Base-by-base conservation (phyloP, 306 rosid genomes). In the Casuarina glauca region DNA sequence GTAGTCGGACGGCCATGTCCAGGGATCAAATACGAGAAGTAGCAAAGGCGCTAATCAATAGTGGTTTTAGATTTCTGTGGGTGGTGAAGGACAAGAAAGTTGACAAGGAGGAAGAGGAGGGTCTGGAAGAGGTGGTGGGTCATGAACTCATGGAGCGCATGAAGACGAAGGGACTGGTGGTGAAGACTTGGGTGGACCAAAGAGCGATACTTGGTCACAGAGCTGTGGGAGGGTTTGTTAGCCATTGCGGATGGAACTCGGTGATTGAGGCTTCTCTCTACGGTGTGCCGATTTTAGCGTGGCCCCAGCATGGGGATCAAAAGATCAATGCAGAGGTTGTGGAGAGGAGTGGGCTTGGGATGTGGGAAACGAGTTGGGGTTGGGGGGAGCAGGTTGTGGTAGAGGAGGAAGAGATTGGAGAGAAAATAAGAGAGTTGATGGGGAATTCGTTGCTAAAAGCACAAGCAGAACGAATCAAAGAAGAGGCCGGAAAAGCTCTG, bases 201-300 rank as follows among this genome's bases (percentile, higher is more conserved):
- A 38, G 45, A 16, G 80, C 80, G 17, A 81, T 90, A 44, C 48
- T 88, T 42, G 70, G 78, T 4, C 89, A 90, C 64, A 72, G 15
- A 7, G 82, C 89, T 7, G 80, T 90, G 62, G 88, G 88, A 5
- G 88, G 92, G 17, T 88, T 90, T 71, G 35, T 90, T 42, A 86
- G 89, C 82, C 94, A 90, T 19, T 79, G 86, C 66, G 94, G 94
- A 9, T 86, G 90, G 88, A 90, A 84, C 19, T 90, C 92, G 3
- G 62, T 81, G 32, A 41, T 69, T 4, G 95, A 90, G 54, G 92
- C 92, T 1, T 85, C 83, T 0, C 71, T 75, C 71, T 17, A 81
- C 11, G 94, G 97, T 20, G 91, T 91, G 32, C 83, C 76, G 5
- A 49, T 86, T 15, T 26, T 88, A 76, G 93, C 79, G 0, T 89